A percentile compares a stretch with the other conserved stretches of the same genome.
These are phyloP conservation scores for Ogataea allantospora DNA, from an alignment of 805 yeast genomes.

Conservation along the genomic window DNA sequence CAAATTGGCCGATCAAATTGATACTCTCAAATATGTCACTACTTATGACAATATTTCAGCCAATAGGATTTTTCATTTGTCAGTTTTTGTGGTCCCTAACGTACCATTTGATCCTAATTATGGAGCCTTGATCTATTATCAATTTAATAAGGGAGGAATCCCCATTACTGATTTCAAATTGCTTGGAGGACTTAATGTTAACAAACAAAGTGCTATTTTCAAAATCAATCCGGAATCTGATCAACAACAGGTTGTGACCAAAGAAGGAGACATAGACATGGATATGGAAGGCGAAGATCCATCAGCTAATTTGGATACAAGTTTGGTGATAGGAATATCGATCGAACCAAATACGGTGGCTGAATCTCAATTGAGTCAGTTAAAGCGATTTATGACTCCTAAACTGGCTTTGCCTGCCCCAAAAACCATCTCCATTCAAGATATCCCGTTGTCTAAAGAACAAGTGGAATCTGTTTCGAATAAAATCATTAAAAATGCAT, in stretches of 20 bases:
- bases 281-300: slow-evolving; percentile 43
- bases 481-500: slow-evolving; percentile 88
- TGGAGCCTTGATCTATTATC: slow-evolving; percentile 87
- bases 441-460: slow-evolving; percentile 22
- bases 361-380: slow-evolving; percentile 45
- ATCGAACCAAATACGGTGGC: slow-evolving; percentile 78
- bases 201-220: slow-evolving; percentile 90
- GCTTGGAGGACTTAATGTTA: slow-evolving; percentile 58
- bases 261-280: slow-evolving; percentile 49
- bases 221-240: slow-evolving; percentile 50
- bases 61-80: slow-evolving; percentile 63
- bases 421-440: slow-evolving; percentile 22
- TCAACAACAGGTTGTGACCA: slow-evolving; percentile 5
- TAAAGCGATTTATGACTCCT: slow-evolving; percentile 21
- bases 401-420: slow-evolving; percentile 36
- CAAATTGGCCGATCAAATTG: slow-evolving; percentile 61
- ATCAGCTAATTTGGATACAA: slow-evolving; percentile 4
- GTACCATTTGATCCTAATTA: slow-evolving; percentile 65
- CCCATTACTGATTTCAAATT: slow-evolving; percentile 52
- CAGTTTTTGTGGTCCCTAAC: slow-evolving; percentile 83
- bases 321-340: slow-evolving; percentile 72
- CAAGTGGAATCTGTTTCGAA: slow-evolving; percentile 65
- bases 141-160: slow-evolving; percentile 56
- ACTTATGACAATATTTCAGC: slow-evolving; percentile 59
- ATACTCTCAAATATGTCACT: slow-evolving; percentile 62